Evolutionary conservation across 177 flowering plant genomes (phyloP), one percentile per base, ranked within the genome.

Genomic region (Telopea speciosissima): DNA sequence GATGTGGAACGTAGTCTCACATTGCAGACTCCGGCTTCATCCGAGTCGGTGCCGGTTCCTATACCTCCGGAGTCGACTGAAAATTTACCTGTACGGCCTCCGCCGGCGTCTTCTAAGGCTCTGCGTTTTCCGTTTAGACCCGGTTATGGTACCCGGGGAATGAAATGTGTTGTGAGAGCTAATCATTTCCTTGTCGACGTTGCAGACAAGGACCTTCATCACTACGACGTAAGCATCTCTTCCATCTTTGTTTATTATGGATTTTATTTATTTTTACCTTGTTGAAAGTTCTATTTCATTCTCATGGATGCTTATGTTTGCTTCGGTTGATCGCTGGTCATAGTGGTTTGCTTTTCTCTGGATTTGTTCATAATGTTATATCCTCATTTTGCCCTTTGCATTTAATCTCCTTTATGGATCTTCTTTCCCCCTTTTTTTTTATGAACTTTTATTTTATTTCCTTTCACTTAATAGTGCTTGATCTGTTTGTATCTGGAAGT

Each of bases 171-270:
- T 1, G 85, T 91, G 3, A 74, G 78, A 17, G 97, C 95, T 0
- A 93, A 93, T 62, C 98, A 93, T 24, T 93, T 91, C 59, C 77
- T 85, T 0, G 91, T 88, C 0, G 17, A 83, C 13, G 63, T 91
- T 1, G 77, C 81, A 0, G 86, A 88, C 0, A 71, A 33, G 0
- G 86, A 82, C 28, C 74, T 88, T 0, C 75, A 74, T 63, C 97
- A 91, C 33, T 93, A 93, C 49, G 95, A 91, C 73, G 97, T 93
- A 75, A 84, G 87, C 8, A 49, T 23, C 52, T 11, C 60, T 17
- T 22, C 13, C 0, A 3, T 3, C 13, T 23, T 61, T n/a, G n/a
- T 14, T 19, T 58, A 25, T 60, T 66, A n/a, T 23, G 26, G 54
- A 8, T n/a, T 62, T 36, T 36, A 36, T 5, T 23, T n/a, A n/a